Evolutionary conservation across 1,284 basidiomycete species (phyloP).

Genomic region (Ustilago esculenta): DNA sequence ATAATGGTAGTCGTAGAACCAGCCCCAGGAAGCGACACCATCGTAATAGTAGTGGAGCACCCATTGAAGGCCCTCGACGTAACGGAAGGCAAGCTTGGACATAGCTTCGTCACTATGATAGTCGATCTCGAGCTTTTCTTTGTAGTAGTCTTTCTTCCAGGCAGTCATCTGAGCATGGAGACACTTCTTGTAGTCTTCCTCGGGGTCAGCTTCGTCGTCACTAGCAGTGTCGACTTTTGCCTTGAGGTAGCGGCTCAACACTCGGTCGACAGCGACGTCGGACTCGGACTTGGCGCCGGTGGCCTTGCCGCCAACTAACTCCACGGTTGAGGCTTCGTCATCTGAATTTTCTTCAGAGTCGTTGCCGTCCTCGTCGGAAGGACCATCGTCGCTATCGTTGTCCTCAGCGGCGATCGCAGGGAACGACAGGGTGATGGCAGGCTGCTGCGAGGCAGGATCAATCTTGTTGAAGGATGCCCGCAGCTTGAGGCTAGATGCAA

Average conservation of each 20-base stretch:
- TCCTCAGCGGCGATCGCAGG: slow-evolving; percentile 36
- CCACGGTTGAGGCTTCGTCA: slow-evolving; percentile 69
- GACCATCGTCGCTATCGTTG: slow-evolving; percentile 27
- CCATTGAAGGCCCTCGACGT: slow-evolving; percentile 96
- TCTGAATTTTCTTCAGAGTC: slow-evolving; percentile 64
- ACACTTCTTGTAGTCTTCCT: slow-evolving; percentile 74
- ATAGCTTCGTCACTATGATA: slow-evolving; percentile 72
- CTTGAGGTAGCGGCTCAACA: slow-evolving; percentile 86
- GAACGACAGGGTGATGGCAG: slow-evolving; percentile 54
- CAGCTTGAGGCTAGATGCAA: slow-evolving; percentile 54
- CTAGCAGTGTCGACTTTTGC: slow-evolving; percentile 71
- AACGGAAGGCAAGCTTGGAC: slow-evolving; percentile 70
- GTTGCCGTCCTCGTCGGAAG: slow-evolving; percentile 35
- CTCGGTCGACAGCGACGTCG: slow-evolving; percentile 78
- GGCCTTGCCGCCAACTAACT: slow-evolving; percentile 45
- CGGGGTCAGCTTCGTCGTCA: slow-evolving; percentile 37
- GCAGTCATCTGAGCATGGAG: slow-evolving; percentile 85
- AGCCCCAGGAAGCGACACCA: slow-evolving; percentile 95
- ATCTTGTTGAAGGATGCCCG: slow-evolving; percentile 59
- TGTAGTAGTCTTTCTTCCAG: slow-evolving; percentile 92
- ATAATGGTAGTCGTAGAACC: slow-evolving; percentile 99
- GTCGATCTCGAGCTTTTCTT: slow-evolving; percentile 66
- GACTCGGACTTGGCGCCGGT: slow-evolving; percentile 25
- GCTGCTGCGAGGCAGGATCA: slow-evolving; percentile 54
- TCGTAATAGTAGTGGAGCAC: slow-evolving; percentile 98